These are phyloP conservation scores for Hypoxylon subgilvum DNA, from an alignment of 495 filamentous ascomycete species.

Conservation along the genomic window DNA sequence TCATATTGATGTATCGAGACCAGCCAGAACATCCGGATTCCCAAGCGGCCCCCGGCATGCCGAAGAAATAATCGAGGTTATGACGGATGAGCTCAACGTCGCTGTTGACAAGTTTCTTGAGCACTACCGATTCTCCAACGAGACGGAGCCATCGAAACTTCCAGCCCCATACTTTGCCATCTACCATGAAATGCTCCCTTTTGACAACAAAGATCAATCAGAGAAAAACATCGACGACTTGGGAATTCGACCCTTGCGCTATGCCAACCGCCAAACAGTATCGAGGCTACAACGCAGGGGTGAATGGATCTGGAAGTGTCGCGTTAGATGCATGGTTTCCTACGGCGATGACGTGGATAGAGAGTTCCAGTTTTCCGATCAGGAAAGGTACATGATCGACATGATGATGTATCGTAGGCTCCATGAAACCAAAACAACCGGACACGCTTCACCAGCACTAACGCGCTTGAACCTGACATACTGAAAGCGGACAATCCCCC, in stretches of 20 bases:
- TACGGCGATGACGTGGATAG: neutral
- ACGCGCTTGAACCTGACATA: neutral
- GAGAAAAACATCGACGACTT: neutral
- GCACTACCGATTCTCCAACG: neutral
- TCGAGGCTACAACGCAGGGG: neutral
- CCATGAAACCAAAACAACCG: too few species aligned
- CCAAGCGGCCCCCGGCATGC: too few species aligned
- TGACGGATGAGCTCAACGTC: neutral
- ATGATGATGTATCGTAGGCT: neutral
- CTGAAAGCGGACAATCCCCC: neutral
- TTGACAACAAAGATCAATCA: neutral
- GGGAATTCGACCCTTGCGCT: neutral
- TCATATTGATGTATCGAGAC: too few species aligned
- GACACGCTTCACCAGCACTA: neutral
- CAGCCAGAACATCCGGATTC: too few species aligned
- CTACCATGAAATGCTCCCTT: conserved; percentile 3
- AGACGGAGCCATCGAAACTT: neutral
- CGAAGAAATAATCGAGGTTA: conserved; percentile 1
- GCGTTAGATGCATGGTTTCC: neutral
- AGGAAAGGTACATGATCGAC: conserved; percentile 15
- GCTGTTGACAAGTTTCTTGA: neutral
- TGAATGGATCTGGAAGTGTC: neutral
- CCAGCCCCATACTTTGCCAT: conserved; percentile 1
- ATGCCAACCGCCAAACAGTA: neutral
- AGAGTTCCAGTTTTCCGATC: neutral